Percentiles rank a stretch among this genome's conserved stretches.
Evolutionary conservation across 352 stramenopile genomes (phyloP).

Genomic region (Pythium brachiatum): DNA sequence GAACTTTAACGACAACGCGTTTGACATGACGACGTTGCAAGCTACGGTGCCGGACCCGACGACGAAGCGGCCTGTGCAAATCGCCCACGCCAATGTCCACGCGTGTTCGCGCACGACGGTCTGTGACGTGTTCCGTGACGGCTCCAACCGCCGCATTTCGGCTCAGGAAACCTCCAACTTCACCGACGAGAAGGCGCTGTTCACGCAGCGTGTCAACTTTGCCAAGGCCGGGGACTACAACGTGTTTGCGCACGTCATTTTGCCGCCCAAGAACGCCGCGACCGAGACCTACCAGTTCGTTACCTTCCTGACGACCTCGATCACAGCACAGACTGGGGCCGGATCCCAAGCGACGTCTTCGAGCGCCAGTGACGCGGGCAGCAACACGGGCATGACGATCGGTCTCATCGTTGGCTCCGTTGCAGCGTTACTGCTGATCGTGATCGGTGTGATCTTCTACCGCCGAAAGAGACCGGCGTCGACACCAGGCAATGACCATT

Average conservation of each 20-base stretch:
- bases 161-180: constrained; percentile 79
- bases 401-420: constrained; percentile 47
- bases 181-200: constrained; percentile 55
- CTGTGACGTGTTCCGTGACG: constrained; percentile 73
- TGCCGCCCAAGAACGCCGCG: constrained; percentile 48
- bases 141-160: constrained; percentile 61
- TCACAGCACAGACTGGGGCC: background rate
- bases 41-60: constrained; percentile 48
- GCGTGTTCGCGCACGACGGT: constrained; percentile 62
- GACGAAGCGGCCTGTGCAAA: constrained; percentile 56
- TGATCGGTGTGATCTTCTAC: constrained; percentile 60
- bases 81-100: constrained; percentile 77
- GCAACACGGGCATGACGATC: constrained; percentile 44
- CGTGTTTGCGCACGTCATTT: constrained; percentile 75
- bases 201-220: constrained; percentile 60
- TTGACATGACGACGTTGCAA: constrained; percentile 64
- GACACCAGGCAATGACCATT: constrained; percentile 45
- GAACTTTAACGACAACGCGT: constrained; percentile 65
- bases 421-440: constrained; percentile 36
- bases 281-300: constrained; percentile 78
- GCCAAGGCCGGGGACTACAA: constrained; percentile 51
- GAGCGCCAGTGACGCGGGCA: constrained; percentile 10
- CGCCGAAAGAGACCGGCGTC: constrained; percentile 35
- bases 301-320: constrained; percentile 57
- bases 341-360: background rate